Evolutionary conservation across 1,284 basidiomycete species (phyloP), one percentile per base, ranked within the genome.

Genomic region (Erythrobasidium hasegawianum): DNA sequence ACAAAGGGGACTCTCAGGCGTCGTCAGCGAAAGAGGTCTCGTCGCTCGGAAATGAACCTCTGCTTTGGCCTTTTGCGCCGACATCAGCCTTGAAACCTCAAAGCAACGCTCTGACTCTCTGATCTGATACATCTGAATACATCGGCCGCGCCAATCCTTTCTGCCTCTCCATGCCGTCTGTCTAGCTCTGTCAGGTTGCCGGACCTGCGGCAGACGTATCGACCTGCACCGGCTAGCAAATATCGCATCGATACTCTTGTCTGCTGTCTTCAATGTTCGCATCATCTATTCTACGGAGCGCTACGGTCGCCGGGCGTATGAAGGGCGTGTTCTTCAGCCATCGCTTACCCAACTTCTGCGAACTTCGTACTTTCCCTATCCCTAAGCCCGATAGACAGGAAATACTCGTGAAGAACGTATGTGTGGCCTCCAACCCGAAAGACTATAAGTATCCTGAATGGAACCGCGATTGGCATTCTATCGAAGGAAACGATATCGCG

Each of bases 391-490:
- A 26, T 1, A 26, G 62, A 3, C 58, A 53, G 27, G 78, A 79
- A 62, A 70, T 79, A 47, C 69, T 78, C 20, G 71, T 78, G 70
- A 72, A 74, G 62, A 78, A 77, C 52, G 75, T 77, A 29, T 74
- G 71, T 1, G 76, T 78, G 3, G 72, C 74, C 0, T 69, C 68
- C 4, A 77, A 78, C 59, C 78, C 78, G 0, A 77, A 77, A 49
- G 77, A 78, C 60, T 77, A 73, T 74, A 77, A 77, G 68, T 20
- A 74, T 0, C 69, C 72, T 0, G 9, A 56, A 49, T 69, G 56
- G 67, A 62, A 59, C 57, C 64, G 1, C 52, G 58, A 47, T 9
- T 69, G 68, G 47, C 22, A 69, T 18, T 49, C 50, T 11, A 71
- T 72, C 20, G 75, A 76, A 53, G 76, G 75, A 14, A 76, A 75